Conservation (phyloP, 768 basidiomycete genomes). For the Trametes cingulata region DNA sequence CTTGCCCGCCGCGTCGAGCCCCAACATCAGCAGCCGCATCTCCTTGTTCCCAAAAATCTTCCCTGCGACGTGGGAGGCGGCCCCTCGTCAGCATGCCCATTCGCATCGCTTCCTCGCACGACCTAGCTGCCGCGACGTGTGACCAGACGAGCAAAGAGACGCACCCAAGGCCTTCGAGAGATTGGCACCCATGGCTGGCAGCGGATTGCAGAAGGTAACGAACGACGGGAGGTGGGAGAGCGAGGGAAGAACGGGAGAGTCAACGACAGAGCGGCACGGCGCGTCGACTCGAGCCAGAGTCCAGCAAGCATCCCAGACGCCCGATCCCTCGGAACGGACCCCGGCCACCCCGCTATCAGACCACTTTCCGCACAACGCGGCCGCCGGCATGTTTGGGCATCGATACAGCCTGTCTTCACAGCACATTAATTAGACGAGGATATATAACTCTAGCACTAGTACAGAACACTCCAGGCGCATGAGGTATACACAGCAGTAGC, state of each 20-base stretch:
- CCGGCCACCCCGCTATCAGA: constrained; percentile 1
- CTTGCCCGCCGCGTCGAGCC: constrained; percentile 97
- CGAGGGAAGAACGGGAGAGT: constrained; percentile 27
- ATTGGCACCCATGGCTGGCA: constrained; percentile 75
- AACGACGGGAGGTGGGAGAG: constrained; percentile 50
- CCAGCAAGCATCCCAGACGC: neutral
- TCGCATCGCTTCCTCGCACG: constrained; percentile 2
- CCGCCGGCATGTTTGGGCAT: no score
- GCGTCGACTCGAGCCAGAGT: constrained; percentile 2
- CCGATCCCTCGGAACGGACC: constrained; percentile 8
- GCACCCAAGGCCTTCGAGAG: constrained; percentile 81
- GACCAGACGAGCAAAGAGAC: constrained; percentile 20
- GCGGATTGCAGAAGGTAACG: constrained; percentile 50
- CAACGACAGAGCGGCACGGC: constrained; percentile 16
- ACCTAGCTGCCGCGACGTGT: neutral
- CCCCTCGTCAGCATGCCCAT: constrained; percentile 4
- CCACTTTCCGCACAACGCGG: constrained; percentile 1
- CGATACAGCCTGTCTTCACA: no score
- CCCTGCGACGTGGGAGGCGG: constrained; percentile 44
- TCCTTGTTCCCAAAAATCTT: constrained; percentile 99
- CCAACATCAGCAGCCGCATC: constrained; percentile 97
- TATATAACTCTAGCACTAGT: constrained; percentile 14
- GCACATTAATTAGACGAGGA: neutral
- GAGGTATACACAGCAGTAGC: constrained; percentile 9
- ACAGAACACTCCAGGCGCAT: constrained; percentile 16